Conservation (phyloP, 257 asterid genomes). For the Striga asiatica region DNA sequence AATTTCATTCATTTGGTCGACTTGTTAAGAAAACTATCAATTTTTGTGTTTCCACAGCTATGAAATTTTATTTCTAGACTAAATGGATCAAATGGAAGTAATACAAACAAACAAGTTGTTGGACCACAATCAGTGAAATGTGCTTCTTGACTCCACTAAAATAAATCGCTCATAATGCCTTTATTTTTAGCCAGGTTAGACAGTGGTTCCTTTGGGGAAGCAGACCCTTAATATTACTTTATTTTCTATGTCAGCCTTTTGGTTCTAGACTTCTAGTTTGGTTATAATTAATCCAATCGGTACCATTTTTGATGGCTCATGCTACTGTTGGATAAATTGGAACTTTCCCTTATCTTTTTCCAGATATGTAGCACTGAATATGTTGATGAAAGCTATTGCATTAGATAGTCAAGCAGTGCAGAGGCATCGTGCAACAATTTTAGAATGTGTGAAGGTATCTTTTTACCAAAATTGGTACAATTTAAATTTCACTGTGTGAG, state of each 20-base stretch:
- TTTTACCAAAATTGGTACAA: neutral
- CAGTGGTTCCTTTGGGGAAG: neutral
- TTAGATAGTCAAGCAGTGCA: conserved; percentile 98
- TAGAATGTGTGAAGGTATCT: conserved; percentile 94
- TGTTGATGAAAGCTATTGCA: conserved; percentile 91
- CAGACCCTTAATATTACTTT: conserved; percentile 8
- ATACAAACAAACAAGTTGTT: too few relatives aligned
- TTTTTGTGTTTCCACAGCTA: conserved; percentile 2
- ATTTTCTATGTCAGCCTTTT: conserved; percentile 2
- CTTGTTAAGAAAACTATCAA: conserved; percentile 1
- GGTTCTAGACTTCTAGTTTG: neutral
- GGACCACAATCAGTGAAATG: neutral
- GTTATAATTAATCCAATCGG: conserved; percentile 4
- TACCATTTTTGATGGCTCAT: conserved; percentile 15
- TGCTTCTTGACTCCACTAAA: neutral
- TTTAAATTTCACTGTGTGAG: conserved; percentile 5
- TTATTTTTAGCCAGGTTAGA: conserved; percentile 2
- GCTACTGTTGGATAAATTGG: conserved; percentile 18
- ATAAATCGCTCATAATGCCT: neutral
- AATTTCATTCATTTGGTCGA: conserved; percentile 3
- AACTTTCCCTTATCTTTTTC: conserved; percentile 13
- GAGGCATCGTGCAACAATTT: conserved; percentile 92
- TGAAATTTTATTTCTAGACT: neutral
- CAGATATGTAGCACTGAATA: conserved; percentile 97
- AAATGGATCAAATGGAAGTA: neutral